phyloP scores from a whole-genome alignment of 257 asterid species.

The Solanum corneliomulleri region DNA sequence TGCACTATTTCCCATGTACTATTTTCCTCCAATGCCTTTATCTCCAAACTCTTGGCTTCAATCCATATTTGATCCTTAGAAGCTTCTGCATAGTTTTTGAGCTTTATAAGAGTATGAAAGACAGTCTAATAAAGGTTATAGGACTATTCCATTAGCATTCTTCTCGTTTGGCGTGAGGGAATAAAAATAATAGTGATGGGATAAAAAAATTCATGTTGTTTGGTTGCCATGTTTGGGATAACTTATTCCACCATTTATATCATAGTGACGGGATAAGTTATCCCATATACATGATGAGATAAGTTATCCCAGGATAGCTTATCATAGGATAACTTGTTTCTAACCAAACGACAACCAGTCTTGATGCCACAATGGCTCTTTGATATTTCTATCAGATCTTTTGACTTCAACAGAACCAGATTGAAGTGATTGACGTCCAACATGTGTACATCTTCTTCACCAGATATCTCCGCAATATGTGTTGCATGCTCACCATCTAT shows the following conservation, averaged over 20 bases:
- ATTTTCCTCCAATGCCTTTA: neutral
- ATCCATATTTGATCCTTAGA: neutral
- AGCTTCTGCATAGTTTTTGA: neutral
- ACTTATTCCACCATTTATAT: too few species aligned
- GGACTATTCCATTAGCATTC: neutral
- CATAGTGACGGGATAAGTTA: too few species aligned
- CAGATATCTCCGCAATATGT: neutral
- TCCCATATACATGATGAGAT: too few species aligned
- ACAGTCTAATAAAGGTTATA: neutral
- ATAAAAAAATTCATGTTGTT: too few species aligned
- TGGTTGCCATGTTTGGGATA: too few species aligned
- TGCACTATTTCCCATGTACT: neutral
- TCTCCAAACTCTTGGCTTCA: neutral
- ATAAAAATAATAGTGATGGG: too few species aligned
- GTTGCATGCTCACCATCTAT: neutral
- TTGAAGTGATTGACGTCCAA: neutral
- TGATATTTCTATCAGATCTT: neutral
- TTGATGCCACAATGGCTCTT: neutral
- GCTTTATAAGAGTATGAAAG: neutral
- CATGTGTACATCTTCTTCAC: neutral
- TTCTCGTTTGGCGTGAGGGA: too few species aligned
- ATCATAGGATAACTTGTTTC: too few species aligned
- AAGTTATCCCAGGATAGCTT: too few species aligned
- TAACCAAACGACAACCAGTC: too few species aligned
- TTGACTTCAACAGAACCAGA: neutral